phyloP scores from a whole-genome alignment of 345 rosid species.

The Erucastrum elatum region DNA sequence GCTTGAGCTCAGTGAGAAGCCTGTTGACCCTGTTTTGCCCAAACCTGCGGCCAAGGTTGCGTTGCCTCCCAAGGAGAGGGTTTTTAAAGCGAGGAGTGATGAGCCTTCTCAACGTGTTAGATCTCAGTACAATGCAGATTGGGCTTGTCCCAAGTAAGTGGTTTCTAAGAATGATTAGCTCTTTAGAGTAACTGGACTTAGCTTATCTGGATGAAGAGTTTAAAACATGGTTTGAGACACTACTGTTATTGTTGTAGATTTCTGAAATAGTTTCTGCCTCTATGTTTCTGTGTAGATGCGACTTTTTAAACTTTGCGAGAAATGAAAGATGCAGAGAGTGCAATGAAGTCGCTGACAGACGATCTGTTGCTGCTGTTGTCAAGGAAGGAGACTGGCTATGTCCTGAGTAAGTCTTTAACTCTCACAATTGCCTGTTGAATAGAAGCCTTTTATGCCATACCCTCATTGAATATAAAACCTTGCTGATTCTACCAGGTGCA shows the following conservation, averaged over 20 bases:
- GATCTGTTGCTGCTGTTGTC: slow-evolving; percentile 43
- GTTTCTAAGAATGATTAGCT: neutral
- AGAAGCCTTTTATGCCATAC: neutral
- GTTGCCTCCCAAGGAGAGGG: slow-evolving; percentile 34
- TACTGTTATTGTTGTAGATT: neutral
- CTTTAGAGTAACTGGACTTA: neutral
- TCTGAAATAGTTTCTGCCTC: neutral
- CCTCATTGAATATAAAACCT: slow-evolving; percentile 16
- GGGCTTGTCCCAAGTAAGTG: slow-evolving; percentile 89
- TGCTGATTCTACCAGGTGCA: slow-evolving; percentile 51
- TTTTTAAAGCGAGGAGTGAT: slow-evolving; percentile 23
- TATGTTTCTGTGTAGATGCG: slow-evolving; percentile 51
- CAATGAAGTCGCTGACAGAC: slow-evolving; percentile 54
- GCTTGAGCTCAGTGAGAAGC: slow-evolving; percentile 66
- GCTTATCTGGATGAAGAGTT: slow-evolving; percentile 4
- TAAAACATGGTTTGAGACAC: neutral
- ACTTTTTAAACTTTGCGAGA: slow-evolving; percentile 68
- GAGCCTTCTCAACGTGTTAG: slow-evolving; percentile 36
- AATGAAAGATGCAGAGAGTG: slow-evolving; percentile 65
- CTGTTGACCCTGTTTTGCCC: slow-evolving; percentile 53
- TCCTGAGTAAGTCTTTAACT: slow-evolving; percentile 51
- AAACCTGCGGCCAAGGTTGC: slow-evolving; percentile 45
- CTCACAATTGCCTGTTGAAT: neutral
- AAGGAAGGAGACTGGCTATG: slow-evolving; percentile 88
- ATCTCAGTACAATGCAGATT: slow-evolving; percentile 48